Conservation (phyloP, 305 asterid species). For the Fraxinus sp. region DNA sequence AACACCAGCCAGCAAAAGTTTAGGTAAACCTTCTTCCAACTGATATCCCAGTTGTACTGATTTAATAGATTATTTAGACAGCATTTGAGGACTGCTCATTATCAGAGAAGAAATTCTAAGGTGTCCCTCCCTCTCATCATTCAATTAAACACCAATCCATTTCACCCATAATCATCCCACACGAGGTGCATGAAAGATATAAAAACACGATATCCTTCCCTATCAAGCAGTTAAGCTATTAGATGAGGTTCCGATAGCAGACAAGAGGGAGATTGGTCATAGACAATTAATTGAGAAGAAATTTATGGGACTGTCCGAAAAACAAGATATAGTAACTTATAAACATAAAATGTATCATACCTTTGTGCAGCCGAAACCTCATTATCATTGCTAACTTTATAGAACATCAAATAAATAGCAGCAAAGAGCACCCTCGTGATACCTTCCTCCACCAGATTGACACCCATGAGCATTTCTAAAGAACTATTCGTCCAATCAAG, state of each 20-base stretch:
- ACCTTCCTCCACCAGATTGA: conserved; percentile 88
- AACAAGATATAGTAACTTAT: conserved; percentile 12
- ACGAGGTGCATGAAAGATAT: neutral
- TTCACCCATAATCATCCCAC: neutral
- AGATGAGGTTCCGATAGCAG: neutral
- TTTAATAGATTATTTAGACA: neutral
- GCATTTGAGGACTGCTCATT: neutral
- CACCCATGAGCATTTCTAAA: conserved; percentile 73
- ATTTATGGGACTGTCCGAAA: neutral
- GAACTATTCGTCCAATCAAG: conserved; percentile 64
- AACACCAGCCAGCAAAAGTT: conserved; percentile 23
- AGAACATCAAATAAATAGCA: conserved; percentile 69
- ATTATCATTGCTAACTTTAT: conserved; percentile 61
- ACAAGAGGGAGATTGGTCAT: neutral
- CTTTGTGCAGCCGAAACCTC: conserved; percentile 90
- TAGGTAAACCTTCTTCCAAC: conserved; percentile 9
- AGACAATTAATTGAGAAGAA: neutral
- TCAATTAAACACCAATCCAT: neutral
- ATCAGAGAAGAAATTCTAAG: neutral
- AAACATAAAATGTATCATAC: conserved; percentile 43
- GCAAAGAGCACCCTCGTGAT: conserved; percentile 83
- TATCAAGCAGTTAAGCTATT: conserved; percentile 2
- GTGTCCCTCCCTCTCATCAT: conserved; percentile 6
- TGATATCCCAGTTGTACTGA: conserved; percentile 13
- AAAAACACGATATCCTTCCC: neutral